Base-by-base conservation (phyloP, 2,329 filamentous ascomycete species). In the Fusarium liriodendri region DNA sequence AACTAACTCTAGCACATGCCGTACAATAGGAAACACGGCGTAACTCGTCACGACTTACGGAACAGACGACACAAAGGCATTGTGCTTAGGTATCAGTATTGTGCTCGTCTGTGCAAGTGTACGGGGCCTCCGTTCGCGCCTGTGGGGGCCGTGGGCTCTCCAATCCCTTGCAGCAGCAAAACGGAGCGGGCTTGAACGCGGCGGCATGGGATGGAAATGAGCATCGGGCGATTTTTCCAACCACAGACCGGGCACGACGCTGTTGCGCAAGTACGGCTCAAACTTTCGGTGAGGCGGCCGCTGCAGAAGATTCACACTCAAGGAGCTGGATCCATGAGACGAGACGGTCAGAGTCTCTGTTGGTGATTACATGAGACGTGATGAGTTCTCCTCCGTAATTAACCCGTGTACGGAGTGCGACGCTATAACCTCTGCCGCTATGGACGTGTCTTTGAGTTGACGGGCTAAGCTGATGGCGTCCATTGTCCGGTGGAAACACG, bases 131-230 rank as follows among this genome's bases (percentile, higher is more conserved):
- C 13, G 42, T 62, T 68, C 65, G 32, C 62, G 33, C 54, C 25
- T 65, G 74, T 76, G 71, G 74, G 57, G 67, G 66, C 67, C 42
- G 68, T 45, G 27, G 50, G 40, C 59, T 76, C 25, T 75, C 20
- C 40, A 45, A 45, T 45, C 72, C 76, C 76, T 77, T 78, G 76
- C 76, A 77, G 69, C 13, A 68, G 64, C 37, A 73, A 67, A 75
- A 73, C 72, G 66, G 74, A 73, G 65, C 67, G 35, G 35, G 58
- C 61, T 55, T 25, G 20, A 47, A 60, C 47, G 60, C 67, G 70
- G 72, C 67, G 50, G 55, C 59, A 75, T 77, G 65, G 71, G 50
- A 72, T 74, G 71, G 73, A 76, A 77, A 77, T 76, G 72, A 77
- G 68, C 65, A 66, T 70, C 60, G 59, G 67, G 57, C 58, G 55